Evolutionary conservation across 192 early-diverging fungal genomes (phyloP), one percentile per base, ranked within the genome.

Genomic region (Gonapodya sp.): DNA sequence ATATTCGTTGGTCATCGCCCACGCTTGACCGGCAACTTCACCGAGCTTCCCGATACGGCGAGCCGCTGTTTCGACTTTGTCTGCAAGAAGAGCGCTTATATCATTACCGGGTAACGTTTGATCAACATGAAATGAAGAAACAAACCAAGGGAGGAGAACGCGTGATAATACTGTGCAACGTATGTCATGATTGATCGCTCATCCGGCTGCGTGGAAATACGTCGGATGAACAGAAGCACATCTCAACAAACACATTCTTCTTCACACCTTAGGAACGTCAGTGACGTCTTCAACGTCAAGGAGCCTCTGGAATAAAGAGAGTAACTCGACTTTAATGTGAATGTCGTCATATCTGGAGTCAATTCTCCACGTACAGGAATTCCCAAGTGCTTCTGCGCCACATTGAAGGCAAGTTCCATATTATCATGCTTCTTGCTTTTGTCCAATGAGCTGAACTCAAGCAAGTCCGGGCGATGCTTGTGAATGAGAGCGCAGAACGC

Each of bases 141-240:
- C 73, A 81, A 80, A 89, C 94, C 93, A 24, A 96, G 87, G 35
- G 92, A 91, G 24, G 95, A 96, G 79, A 98, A 97, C 2, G 97
- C 97, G 82, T 98, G 97, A 89, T 97, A 98, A 84, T 97, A 98
- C 86, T 97, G 94, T 16, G 97, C 96, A 30, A 97, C 95, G 79
- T 98, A 98, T 35, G 97, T 98, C 95, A 98, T 98, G 24, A 98
- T 91, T 2, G 97, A 98, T 34, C 93, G 89, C 82, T 98, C 96
- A 86, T 98, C 97, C 33, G 96, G 96, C 88, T 86, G 78, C 31
- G 14, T 73, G 18, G 33, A 24, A 16, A 64, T 24, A 64, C 46
- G 46, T 64, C 24, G 24, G 24, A 16, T 64, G 8, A 64, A 64
- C 24, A 79, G 73, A 83, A 84, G 32, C 73, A 0, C 36, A 1